Conservation (phyloP, 2,329 filamentous ascomycete species). For the Alternaria angustiovoidea region DNA sequence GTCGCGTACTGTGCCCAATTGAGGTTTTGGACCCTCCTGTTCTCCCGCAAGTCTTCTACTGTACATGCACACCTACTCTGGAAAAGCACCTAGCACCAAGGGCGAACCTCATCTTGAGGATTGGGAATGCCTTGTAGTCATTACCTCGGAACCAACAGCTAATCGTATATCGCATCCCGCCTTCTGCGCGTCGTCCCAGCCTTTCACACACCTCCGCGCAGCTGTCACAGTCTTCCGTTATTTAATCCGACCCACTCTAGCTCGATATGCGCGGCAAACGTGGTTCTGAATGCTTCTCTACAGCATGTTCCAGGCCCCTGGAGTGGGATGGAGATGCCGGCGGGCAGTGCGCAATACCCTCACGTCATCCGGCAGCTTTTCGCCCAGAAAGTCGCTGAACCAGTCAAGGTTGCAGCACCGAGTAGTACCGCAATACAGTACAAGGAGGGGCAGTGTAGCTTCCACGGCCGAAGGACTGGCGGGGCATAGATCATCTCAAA, state of each 20-base stretch:
- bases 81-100: conserved; percentile 5
- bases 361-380: conserved; percentile 37
- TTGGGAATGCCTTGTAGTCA: conserved; percentile 8
- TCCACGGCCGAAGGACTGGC: conserved; percentile 25
- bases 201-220: conserved; percentile 22
- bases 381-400: conserved; percentile 15
- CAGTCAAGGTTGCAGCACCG: conserved; percentile 27
- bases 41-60: conserved; percentile 12
- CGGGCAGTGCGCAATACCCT: conserved; percentile 22
- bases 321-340: conserved; percentile 25
- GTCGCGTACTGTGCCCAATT: conserved; percentile 16
- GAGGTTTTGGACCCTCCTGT: conserved; percentile 16
- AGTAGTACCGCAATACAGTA: conserved; percentile 17
- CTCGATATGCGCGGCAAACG: conserved; percentile 51
- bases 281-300: conserved; percentile 75
- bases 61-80: conserved; percentile 6
- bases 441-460: conserved; percentile 30
- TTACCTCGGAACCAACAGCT: conserved; percentile 2
- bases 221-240: conserved; percentile 25
- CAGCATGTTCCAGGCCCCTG: conserved; percentile 57
- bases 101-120: background rate
- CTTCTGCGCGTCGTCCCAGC: conserved; percentile 12
- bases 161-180: background rate
- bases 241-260: conserved; percentile 24
- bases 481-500: conserved; percentile 19